phyloP scores from a whole-genome alignment of 768 basidiomycete genomes.

The Sporobolomyces roseus region DNA sequence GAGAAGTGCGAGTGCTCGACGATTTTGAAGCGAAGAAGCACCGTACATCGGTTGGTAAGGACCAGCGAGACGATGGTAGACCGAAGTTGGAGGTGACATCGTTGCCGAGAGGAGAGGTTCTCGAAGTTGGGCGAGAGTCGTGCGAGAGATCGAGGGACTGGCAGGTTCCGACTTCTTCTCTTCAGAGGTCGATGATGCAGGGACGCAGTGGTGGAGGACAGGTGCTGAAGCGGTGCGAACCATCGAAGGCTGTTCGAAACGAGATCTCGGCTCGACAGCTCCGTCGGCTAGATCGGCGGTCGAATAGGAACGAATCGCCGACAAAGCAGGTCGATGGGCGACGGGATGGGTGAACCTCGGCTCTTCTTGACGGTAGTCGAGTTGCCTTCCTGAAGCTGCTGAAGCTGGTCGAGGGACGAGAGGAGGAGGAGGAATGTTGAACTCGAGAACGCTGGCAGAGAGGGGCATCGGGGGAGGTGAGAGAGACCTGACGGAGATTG shows the following conservation, averaged over 20 bases:
- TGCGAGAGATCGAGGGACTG: slow-evolving; percentile 14
- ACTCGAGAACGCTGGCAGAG: slow-evolving; percentile 18
- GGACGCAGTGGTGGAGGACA: slow-evolving; percentile 1
- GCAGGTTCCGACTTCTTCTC: not conserved
- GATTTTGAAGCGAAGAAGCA: slow-evolving; percentile 11
- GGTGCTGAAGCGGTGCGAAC: slow-evolving; percentile 15
- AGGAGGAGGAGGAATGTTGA: slow-evolving; percentile 5
- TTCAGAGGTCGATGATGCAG: not conserved
- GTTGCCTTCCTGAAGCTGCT: not conserved
- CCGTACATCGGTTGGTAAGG: slow-evolving; percentile 43
- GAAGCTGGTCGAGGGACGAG: slow-evolving; percentile 15
- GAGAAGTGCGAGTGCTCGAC: slow-evolving; percentile 39
- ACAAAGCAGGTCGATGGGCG: not conserved
- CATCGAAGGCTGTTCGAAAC: not conserved
- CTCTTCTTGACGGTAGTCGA: not conserved
- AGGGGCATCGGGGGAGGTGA: not conserved
- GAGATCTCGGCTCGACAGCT: not conserved
- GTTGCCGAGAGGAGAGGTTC: slow-evolving; percentile 28
- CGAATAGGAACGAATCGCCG: slow-evolving; percentile 5
- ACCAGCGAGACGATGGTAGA: slow-evolving; percentile 43
- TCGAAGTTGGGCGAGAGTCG: slow-evolving; percentile 17
- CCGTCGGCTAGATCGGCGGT: not conserved
- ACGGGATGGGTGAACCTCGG: slow-evolving; percentile 1
- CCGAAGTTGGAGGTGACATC: slow-evolving; percentile 42
- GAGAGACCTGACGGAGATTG: slow-evolving; percentile 11